Conservation (phyloP, 1,139 yeast species). For the Pichia sorboxylosa region DNA sequence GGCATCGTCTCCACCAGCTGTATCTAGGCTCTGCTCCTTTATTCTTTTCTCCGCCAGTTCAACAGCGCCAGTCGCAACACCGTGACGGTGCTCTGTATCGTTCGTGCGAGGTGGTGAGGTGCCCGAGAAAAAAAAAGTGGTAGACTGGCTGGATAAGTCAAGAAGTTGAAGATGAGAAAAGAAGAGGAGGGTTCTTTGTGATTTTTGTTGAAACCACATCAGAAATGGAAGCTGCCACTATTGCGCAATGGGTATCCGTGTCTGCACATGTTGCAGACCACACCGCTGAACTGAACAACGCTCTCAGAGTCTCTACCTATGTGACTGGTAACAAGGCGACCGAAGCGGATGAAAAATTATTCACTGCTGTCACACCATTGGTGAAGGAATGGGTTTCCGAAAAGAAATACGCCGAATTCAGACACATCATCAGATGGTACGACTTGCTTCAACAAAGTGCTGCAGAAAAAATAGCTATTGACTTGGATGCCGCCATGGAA, state of each 20-base stretch:
- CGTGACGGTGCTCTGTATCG: too few species aligned
- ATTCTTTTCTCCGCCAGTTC: too few species aligned
- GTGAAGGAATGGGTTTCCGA: constrained; percentile 44
- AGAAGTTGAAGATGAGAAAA: too few species aligned
- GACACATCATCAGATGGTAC: constrained; percentile 88
- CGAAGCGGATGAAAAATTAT: constrained; percentile 55
- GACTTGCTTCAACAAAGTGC: constrained; percentile 60
- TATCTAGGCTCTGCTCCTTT: too few species aligned
- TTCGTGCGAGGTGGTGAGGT: too few species aligned
- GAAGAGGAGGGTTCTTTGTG: too few species aligned
- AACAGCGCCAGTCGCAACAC: too few species aligned
- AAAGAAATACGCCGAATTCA: constrained; percentile 42
- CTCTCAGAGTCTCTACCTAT: constrained; percentile 58
- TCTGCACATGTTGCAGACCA: constrained; percentile 42
- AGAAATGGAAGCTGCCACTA: too few species aligned
- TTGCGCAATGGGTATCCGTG: constrained; percentile 71
- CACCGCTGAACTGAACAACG: constrained; percentile 47
- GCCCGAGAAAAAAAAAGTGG: too few species aligned
- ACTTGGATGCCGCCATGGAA: constrained; percentile 54
- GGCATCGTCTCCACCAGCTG: not conserved
- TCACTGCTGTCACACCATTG: constrained; percentile 51
- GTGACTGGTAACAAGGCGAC: constrained; percentile 43
- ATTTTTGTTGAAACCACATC: too few species aligned
- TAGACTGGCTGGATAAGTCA: too few species aligned
- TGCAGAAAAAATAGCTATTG: constrained; percentile 40